Evolutionary conservation across 345 rosid genomes (phyloP).

Genomic region (Sapria himalayana): DNA sequence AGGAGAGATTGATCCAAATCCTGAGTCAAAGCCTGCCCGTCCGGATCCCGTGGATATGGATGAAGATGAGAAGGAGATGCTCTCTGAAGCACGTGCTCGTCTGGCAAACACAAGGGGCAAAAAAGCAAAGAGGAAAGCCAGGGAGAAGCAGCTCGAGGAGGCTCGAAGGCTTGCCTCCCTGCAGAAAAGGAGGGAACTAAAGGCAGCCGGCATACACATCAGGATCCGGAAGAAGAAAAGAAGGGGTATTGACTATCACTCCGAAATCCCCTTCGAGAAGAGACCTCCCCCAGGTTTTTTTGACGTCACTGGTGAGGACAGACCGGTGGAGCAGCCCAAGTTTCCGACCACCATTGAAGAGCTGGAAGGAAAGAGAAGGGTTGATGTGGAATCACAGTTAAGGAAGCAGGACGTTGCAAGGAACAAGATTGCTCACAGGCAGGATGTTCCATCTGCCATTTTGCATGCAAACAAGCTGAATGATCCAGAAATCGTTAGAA

Average conservation of each 20-base stretch:
- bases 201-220: constrained; percentile 89
- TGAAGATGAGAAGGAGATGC: constrained; percentile 99
- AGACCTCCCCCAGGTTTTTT: constrained; percentile 87
- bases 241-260: constrained; percentile 90
- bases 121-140: constrained; percentile 92
- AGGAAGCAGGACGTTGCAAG: constrained; percentile 74
- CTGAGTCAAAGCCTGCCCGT: constrained; percentile 96
- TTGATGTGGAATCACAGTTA: constrained; percentile 65
- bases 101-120: constrained; percentile 91
- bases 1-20: constrained; percentile 97
- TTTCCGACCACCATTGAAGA: constrained; percentile 93
- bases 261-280: constrained; percentile 95
- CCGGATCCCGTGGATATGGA: constrained; percentile 99
- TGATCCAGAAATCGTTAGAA: constrained; percentile 92
- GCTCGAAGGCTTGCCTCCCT: constrained; percentile 98
- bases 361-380: constrained; percentile 85
- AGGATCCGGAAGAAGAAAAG: constrained; percentile 73
- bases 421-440: constrained; percentile 81
- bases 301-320: constrained; percentile 80
- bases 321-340: constrained; percentile 47
- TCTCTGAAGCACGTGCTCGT: constrained; percentile 95
- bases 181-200: constrained; percentile 90
- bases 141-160: constrained; percentile 98
- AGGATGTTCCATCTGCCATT: constrained; percentile 87
- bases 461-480: constrained; percentile 92